Base-by-base conservation (phyloP, 2,329 filamentous ascomycete species). In the Chaetomium strumarium region DNA sequence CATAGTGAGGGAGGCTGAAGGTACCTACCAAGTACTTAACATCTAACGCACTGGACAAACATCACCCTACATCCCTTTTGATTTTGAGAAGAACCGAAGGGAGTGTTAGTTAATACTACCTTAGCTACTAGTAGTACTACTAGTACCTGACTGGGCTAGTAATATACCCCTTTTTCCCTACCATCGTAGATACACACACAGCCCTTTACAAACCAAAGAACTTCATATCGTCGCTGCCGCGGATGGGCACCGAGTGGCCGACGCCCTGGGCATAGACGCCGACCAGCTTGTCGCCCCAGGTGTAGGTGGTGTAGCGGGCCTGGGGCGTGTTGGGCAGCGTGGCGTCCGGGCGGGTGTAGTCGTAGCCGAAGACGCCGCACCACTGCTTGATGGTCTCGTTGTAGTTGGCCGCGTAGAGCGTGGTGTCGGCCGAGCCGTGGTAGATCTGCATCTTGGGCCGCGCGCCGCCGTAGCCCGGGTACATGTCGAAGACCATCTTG, bases 361-460 rank as follows among this genome's bases (percentile, higher is more conserved):
- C 56, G n/a, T 64, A 65, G 9, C 75, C 75, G 49, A 77, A 72
- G 1, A 80, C 71, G 16, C 70, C 72, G 0, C 75, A 71, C 76
- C 77, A 80, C 66, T 79, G 70, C 69, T 80, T 79, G 62, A 79
- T 74, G 47, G 75, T 75, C 68, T 83, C 80, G 37, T 46, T 56
- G 19, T 58, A 80, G 65, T 82, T 82, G 59, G 73, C 71, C 14
- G 74, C 74, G 46, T 70, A 68, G 10, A 83, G 68, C 1, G 72
- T 79, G 11, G 64, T 65, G 61, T 83, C 79, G 2, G 63, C 65
- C 36, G 72, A 74, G 38, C 79, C 79, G 61, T 83, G 79, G 68
- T 76, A 82, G 61, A 82, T 72, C 62, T 79, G 76, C 73, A 83
- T 77, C 50, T 71, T 72, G 2, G 80, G 79, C 2, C 76, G 69